Percentiles rank a stretch among this genome's conserved stretches.
phyloP scores from a whole-genome alignment of 495 filamentous ascomycete species.

The Endocarpon pusillum region DNA sequence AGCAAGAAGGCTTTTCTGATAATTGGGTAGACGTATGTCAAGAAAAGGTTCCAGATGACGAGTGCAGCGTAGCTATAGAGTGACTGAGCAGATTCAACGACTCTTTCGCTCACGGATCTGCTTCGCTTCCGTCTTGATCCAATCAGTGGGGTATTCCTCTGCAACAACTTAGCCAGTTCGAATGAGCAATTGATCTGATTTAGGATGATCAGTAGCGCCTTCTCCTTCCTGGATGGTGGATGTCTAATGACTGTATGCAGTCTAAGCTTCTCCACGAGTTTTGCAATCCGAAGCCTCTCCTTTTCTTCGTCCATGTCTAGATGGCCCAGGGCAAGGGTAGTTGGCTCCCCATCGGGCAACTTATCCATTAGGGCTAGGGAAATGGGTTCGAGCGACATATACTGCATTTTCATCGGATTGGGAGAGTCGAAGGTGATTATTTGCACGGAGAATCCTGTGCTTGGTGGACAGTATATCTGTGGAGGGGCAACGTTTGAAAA shows the following conservation, averaged over 20 bases:
- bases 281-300: constrained; percentile 40
- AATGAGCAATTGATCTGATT: constrained; percentile 94
- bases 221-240: constrained; percentile 64
- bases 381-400: constrained; percentile 82
- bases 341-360: constrained; percentile 14
- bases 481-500: constrained; percentile 40
- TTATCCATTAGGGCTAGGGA: constrained; percentile 78
- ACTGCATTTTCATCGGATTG: constrained; percentile 82
- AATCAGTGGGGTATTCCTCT: constrained; percentile 72
- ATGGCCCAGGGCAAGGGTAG: constrained; percentile 12
- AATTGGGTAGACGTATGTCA: constrained; percentile 61
- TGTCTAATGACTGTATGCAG: constrained; percentile 70
- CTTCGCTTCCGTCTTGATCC: constrained; percentile 63
- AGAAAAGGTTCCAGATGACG: constrained; percentile 48
- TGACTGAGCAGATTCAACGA: constrained; percentile 83
- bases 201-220: constrained; percentile 61
- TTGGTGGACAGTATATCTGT: constrained; percentile 49
- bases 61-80: constrained; percentile 43
- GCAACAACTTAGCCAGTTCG: constrained; percentile 67
- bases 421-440: constrained; percentile 80
- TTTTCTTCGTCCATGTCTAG: constrained; percentile 37
- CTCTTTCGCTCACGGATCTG: constrained; percentile 83
- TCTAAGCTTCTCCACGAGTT: constrained; percentile 76
- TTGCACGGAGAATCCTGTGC: constrained; percentile 50
- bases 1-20: constrained; percentile 56